A percentile compares a stretch with the other conserved stretches of the same genome.
Conservation (phyloP, 331 rosid genomes). For the Rhamnella rubrinervis region DNA sequence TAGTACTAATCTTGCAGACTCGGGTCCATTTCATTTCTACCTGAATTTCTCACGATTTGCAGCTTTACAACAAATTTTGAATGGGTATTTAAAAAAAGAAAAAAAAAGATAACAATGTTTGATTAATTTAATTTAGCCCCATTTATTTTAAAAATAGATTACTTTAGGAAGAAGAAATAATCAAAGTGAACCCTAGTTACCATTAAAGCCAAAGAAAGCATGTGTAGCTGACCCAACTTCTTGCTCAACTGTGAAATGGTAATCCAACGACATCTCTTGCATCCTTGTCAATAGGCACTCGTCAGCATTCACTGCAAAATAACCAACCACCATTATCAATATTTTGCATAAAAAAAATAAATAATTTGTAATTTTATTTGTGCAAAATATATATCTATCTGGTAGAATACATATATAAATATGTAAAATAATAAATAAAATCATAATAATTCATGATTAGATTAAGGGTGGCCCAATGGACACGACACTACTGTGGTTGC, state of each 20-base stretch:
- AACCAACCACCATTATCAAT: neutral
- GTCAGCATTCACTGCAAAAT: constrained; percentile 41
- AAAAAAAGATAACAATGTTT: no score
- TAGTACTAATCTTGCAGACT: neutral
- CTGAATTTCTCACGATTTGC: neutral
- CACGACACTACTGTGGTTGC: constrained; percentile 23
- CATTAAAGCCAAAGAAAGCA: constrained; percentile 91
- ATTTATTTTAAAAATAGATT: neutral
- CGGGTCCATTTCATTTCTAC: neutral
- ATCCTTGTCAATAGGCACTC: constrained; percentile 55
- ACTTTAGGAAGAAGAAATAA: neutral
- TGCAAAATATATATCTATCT: neutral
- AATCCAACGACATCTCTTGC: constrained; percentile 62
- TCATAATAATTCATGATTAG: neutral
- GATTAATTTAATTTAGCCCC: neutral
- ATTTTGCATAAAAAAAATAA: neutral
- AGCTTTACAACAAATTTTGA: neutral
- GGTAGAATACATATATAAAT: neutral
- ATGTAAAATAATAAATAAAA: neutral
- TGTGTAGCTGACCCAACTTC: constrained; percentile 62
- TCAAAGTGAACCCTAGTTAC: constrained; percentile 22
- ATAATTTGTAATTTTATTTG: neutral
- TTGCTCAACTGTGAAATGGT: constrained; percentile 59
- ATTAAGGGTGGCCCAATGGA: constrained; percentile 6
- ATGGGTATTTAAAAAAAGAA: neutral